Conservation (phyloP, 352 stramenopile genomes). For the Labyrinthula sp. region DNA sequence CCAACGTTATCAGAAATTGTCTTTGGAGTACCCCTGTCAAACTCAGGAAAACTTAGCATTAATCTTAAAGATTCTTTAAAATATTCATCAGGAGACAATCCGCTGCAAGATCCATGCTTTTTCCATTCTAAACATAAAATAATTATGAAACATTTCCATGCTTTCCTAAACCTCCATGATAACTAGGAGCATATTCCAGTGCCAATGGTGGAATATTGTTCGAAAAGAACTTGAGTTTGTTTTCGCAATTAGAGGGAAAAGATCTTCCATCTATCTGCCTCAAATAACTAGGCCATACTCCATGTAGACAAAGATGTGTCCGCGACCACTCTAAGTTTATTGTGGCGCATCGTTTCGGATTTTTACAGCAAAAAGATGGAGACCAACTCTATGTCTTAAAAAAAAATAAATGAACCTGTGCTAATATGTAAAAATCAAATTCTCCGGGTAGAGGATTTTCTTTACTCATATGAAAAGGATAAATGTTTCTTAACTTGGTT, state of each 20-base stretch:
- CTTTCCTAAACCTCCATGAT: conserved; percentile 19
- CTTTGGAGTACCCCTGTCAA: conserved; percentile 8
- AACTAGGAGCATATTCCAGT: conserved; percentile 20
- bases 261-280: conserved; percentile 3
- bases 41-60: conserved; percentile 24
- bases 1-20: conserved; percentile 17
- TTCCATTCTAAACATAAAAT: too few relatives aligned
- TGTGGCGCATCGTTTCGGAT: conserved; percentile 20
- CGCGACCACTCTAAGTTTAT: conserved; percentile 14
- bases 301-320: conserved; percentile 16
- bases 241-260: conserved; percentile 11
- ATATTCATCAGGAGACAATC: conserved; percentile 20
- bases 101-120: conserved; percentile 24
- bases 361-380: too few relatives aligned
- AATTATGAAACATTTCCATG: too few relatives aligned
- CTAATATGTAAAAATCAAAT: too few relatives aligned
- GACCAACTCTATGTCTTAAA: too few relatives aligned
- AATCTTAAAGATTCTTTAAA: conserved; percentile 21
- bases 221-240: conserved; percentile 10
- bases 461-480: too few relatives aligned
- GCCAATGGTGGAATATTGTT: conserved; percentile 15
- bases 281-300: conserved; percentile 18
- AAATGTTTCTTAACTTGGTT: too few relatives aligned
- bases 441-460: too few relatives aligned
- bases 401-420: too few relatives aligned